A percentile compares a stretch with the other conserved stretches of the same genome.
These are phyloP conservation scores for Rubia balearica DNA, from an alignment of 305 asterid genomes.

Conservation along the genomic window DNA sequence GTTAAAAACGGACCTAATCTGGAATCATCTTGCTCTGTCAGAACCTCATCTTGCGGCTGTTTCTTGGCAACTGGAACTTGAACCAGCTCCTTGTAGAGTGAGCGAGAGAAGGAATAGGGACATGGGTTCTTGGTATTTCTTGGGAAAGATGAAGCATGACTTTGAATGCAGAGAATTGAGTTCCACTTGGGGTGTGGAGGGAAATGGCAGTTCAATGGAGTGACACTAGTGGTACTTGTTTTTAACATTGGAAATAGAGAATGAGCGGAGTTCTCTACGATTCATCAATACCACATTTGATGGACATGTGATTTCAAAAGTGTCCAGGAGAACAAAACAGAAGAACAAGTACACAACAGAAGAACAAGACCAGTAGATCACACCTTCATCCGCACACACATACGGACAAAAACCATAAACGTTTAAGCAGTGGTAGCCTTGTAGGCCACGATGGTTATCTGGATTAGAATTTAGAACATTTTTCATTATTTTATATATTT, in stretches of 20 bases:
- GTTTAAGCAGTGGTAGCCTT: too few relatives aligned
- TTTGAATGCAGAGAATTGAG: background rate
- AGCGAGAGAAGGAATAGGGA: slow-evolving; percentile 15
- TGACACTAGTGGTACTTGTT: background rate
- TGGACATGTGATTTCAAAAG: background rate
- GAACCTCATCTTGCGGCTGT: slow-evolving; percentile 14
- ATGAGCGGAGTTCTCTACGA: background rate
- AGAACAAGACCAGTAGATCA: background rate
- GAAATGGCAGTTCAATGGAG: background rate
- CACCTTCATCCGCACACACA: too few relatives aligned
- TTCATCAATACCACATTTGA: background rate
- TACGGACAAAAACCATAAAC: too few relatives aligned
- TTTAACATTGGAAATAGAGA: slow-evolving; percentile 6
- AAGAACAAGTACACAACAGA: background rate
- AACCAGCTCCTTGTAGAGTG: slow-evolving; percentile 17
- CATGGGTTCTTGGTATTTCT: slow-evolving; percentile 3
- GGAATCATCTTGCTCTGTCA: slow-evolving; percentile 26
- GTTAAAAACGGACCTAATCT: slow-evolving; percentile 20
- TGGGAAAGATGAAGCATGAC: background rate
- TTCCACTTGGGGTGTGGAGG: background rate
- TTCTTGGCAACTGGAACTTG: slow-evolving; percentile 25
- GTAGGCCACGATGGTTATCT: too few relatives aligned
- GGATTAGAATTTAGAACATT: too few relatives aligned
- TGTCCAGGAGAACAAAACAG: background rate
- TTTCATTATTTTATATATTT: too few relatives aligned